Evolutionary conservation across 108 stramenopile species (phyloP), one percentile per base, ranked within the genome.

Genomic region (Skeletonema tropicum): DNA sequence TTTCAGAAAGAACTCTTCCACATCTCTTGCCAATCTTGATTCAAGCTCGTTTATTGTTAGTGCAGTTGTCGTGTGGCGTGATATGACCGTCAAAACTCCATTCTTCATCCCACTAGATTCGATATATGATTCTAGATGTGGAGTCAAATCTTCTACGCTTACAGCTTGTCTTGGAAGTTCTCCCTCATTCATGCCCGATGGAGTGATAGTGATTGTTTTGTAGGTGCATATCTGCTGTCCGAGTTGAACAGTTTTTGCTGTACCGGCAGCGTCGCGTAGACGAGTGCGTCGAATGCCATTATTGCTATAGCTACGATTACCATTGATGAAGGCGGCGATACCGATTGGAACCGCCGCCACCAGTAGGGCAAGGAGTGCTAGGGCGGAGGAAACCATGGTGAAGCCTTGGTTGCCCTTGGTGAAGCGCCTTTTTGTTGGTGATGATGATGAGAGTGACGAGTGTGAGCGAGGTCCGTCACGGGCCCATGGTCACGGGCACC

Each of bases 11-110:
- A 52, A 85, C 45, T 88, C 55, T 69, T 81, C 79, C 67, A 93
- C 80, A 74, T 96, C 95, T 48, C 75, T 73, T n/a, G 87, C 91
- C 60, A 96, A 64, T 11, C 92, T 84, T 0, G 70, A 59, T 83
- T 96, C 95, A 39, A 84, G 76, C 71, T 96, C 92, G 68, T 96
- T 96, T 78, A 96, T 92, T 32, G 89, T 89, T 63, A 96, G 79
- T 10, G 90, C 91, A 8, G 92, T 94, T 33, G 95, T 96, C 13
- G 95, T 96, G 73, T 96, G 95, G 15, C 84, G 87, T 45, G 86
- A 85, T 39, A 94, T 88, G 2, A 96, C 89, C 23, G 85, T 83
- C 13, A 93, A 41, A 11, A 81, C 75, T 4, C 94, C 94, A 52
- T 92, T 71, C 13, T 76, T 57, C 88, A 96, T 84, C 6, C 82